Evolutionary conservation across 106 monocot genomes (phyloP), one percentile per base, ranked within the genome.

Genomic region (Alisma plantagoaquatica): DNA sequence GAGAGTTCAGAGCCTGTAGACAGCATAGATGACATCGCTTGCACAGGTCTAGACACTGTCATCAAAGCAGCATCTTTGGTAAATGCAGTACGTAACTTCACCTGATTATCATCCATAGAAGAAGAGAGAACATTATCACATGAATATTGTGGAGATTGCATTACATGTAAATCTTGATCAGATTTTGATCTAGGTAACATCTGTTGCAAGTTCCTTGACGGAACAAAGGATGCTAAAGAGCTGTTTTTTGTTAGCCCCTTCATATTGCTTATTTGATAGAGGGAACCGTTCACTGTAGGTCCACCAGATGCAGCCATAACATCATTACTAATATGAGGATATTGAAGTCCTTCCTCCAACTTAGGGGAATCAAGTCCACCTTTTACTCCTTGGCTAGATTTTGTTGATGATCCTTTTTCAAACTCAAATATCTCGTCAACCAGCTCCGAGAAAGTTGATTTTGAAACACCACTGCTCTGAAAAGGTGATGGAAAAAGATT

Each of bases 401-500:
- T 55, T 27, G 59, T 68, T 54, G 64, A 41, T 56, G 61, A 2
- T 55, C 51, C 70, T 63, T 81, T 81, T 42, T 84, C 83, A 57
- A 54, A 68, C 51, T 78, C 84, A 64, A 96, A 96, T 10, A 96
- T 76, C 58, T 89, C 84, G 79, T 85, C 88, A 55, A 96, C 96
- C 48, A 96, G 42, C 46, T 80, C 88, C 53, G 96, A 89, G 68
- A 96, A 96, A 20, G 65, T 83, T 63, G 71, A 57, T 35, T 63
- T 61, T 33, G 75, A 69, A 66, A 41, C 38, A 25, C 72, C 77
- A 66, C 60, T 70, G 44, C 57, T 43, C 55, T 63, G 75, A 14
- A 73, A 54, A 43, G 61, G 15, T 63, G 69, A n/a, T 58, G 80
- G 81, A 6, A 64, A 31, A 26, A 53, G 66, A 26, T 76, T 60